Conservation (phyloP, 108 stramenopile genomes). For the Pseudonitzschia pungens region DNA sequence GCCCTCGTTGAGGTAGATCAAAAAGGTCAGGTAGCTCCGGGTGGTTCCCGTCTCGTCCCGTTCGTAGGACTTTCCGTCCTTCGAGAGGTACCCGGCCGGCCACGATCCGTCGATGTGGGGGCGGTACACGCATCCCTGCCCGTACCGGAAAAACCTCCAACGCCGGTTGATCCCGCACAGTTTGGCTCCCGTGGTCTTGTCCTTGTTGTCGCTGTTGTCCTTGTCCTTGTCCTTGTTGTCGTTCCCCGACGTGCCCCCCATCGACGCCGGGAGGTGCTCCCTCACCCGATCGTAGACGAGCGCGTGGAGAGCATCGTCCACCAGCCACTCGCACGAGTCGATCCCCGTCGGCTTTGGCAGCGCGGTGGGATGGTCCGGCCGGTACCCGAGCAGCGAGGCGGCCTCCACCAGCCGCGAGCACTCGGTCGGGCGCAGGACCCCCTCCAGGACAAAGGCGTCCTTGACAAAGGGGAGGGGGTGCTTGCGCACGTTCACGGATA, state of each 20-base stretch:
- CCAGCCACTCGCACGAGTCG: constrained; percentile 41
- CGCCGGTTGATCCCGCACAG: constrained; percentile 50
- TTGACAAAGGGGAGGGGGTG: constrained; percentile 37
- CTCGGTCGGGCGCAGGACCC: constrained; percentile 47
- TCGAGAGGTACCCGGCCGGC: constrained; percentile 42
- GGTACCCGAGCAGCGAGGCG: constrained; percentile 41
- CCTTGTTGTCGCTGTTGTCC: background rate
- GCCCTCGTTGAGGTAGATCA: constrained; percentile 68
- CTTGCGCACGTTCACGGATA: constrained; percentile 11
- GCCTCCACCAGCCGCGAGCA: constrained; percentile 38
- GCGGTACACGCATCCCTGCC: constrained; percentile 49
- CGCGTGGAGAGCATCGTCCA: constrained; percentile 25
- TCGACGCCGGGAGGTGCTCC: constrained; percentile 13
- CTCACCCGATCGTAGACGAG: constrained; percentile 23
- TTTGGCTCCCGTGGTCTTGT: constrained; percentile 1
- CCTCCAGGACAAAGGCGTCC: constrained; percentile 32
- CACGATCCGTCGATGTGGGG: constrained; percentile 75
- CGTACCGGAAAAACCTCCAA: constrained; percentile 65
- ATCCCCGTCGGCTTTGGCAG: constrained; percentile 30
- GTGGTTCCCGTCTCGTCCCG: constrained; percentile 30
- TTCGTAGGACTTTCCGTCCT: constrained; percentile 12
- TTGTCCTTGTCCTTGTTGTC: background rate
- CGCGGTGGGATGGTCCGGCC: constrained; percentile 52
- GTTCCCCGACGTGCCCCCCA: background rate
- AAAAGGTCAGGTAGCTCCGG: constrained; percentile 43